Evolutionary conservation across 1,284 basidiomycete species (phyloP).

Genomic region (Garcileccinum viscosum): DNA sequence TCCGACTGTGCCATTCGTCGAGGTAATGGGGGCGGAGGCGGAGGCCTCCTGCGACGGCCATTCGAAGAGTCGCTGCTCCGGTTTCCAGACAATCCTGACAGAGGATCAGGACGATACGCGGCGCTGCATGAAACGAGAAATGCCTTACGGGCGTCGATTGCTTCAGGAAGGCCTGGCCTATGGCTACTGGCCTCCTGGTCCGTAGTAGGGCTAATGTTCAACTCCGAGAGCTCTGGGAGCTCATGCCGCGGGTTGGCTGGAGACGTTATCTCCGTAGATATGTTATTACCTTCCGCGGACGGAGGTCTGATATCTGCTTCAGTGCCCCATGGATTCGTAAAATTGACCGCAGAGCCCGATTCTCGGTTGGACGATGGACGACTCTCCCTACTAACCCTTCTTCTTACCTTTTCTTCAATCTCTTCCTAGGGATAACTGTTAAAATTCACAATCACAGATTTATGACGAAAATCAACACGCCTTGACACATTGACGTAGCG

Average conservation of each 20-base stretch:
- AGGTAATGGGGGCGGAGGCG: background rate
- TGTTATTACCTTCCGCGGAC: background rate
- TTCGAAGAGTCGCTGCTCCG: background rate
- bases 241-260: constrained; percentile 3
- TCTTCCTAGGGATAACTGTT: constrained; percentile 8
- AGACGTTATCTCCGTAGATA: background rate
- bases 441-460: background rate
- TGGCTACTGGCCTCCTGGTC: background rate
- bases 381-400: background rate
- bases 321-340: background rate
- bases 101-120: background rate
- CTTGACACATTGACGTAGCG: constrained; percentile 11
- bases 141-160: constrained; percentile 13
- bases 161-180: background rate
- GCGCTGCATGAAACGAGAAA: background rate
- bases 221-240: background rate
- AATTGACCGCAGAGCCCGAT: background rate
- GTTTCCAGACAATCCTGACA: constrained; percentile 3
- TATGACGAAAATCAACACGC: background rate
- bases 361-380: background rate
- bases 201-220: background rate
- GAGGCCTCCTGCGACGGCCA: constrained; percentile 5
- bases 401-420: constrained; percentile 9
- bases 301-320: background rate
- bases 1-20: background rate